phyloP scores from a whole-genome alignment of 2,329 filamentous ascomycete genomes.

The Chalaropsis thielavioides region DNA sequence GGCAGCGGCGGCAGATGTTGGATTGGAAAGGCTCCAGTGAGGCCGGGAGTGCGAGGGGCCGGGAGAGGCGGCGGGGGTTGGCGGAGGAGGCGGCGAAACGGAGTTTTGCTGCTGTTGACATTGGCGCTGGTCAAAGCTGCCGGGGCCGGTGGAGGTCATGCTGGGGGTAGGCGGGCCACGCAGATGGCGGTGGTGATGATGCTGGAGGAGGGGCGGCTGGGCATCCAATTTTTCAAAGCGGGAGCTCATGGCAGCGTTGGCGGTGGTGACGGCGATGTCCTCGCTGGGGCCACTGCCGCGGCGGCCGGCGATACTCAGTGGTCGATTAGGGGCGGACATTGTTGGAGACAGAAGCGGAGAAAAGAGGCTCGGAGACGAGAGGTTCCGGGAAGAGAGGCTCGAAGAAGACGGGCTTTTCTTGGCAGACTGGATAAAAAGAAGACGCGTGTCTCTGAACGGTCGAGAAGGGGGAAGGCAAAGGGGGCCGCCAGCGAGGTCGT shows the following conservation, averaged over 20 bases:
- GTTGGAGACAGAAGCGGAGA: background rate
- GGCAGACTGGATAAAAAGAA: no score
- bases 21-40: slow-evolving; percentile 40
- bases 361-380: background rate
- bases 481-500: no score
- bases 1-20: slow-evolving; percentile 23
- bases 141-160: slow-evolving; percentile 45
- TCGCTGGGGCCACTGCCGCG: slow-evolving; percentile 44
- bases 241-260: slow-evolving; percentile 23
- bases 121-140: slow-evolving; percentile 41
- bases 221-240: slow-evolving; percentile 4
- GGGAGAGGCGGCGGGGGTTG: slow-evolving; percentile 50
- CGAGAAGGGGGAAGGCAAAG: no score
- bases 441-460: no score
- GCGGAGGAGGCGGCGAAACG: slow-evolving; percentile 48
- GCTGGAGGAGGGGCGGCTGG: slow-evolving; percentile 27
- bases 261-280: slow-evolving; percentile 41
- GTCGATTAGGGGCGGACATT: slow-evolving; percentile 34
- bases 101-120: slow-evolving; percentile 23
- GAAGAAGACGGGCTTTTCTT: no score
- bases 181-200: slow-evolving; percentile 39
- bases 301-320: slow-evolving; percentile 47
- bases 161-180: slow-evolving; percentile 51
- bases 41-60: slow-evolving; percentile 46
- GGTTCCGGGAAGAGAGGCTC: background rate